Base-by-base conservation (phyloP, 306 rosid species). In the Medicago arabica region DNA sequence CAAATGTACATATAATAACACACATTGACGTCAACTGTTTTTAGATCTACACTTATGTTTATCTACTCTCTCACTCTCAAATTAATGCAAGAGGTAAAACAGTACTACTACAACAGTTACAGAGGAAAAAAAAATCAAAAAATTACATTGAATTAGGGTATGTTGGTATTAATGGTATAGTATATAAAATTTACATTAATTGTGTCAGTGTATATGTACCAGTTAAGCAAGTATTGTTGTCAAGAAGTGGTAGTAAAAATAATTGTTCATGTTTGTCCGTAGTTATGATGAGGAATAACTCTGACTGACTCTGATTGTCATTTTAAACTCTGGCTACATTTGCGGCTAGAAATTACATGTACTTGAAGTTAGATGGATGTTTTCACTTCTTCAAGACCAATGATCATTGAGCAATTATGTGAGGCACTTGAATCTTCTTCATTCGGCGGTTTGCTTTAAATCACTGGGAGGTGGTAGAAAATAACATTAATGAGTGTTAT, bases 381-480 rank as follows among this genome's bases (percentile, higher is more conserved):
- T 62, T 66, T 12, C 55, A 67, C 55, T 67, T 34, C 50, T 44
- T 44, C 10, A 44, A 12, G 15, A 28, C 2, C 11, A 51, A 51
- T 16, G 53, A 50, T 50, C 57, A 50, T 50, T 15, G 2, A 61
- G 64, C 69, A 69, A 47, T 77, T 49, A 73, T 17, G 70, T 61
- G 63, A 69, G 4, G 80, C 63, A 84, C 84, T 80, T 76, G 58
- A 60, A 53, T 55, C 74, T 60, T 68, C 84, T 79, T 72, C 44
- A 75, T 79, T 79, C 12, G 84, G 84, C 83, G 80, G 88, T 74
- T 77, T 82, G 88, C 84, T 79, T 78, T 85, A 79, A 82, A 17
- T 80, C 69, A 61, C 72, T 4, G 12, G 60, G 84, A 72, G 84
- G 86, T 69, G 88, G 86, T 85, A 82, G 86, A 82, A 82, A 8